Conservation (phyloP, 2,329 filamentous ascomycete genomes). For the Cladosporium austrohemisphaericum region DNA sequence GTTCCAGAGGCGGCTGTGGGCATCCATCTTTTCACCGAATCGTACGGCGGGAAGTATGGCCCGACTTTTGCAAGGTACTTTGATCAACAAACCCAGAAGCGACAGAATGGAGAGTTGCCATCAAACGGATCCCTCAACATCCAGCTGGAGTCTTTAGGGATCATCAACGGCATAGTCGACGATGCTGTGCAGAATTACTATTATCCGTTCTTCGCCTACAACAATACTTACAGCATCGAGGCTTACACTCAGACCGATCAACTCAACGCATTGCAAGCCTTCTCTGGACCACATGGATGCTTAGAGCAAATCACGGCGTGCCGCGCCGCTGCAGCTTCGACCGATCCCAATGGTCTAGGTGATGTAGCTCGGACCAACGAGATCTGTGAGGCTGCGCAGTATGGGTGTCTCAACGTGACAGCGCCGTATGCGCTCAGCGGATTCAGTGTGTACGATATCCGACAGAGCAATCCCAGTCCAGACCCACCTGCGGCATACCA, state of each 20-base stretch:
- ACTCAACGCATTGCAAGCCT: constrained; percentile 42
- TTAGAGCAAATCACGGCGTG: constrained; percentile 32
- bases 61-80: constrained; percentile 58
- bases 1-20: constrained; percentile 23
- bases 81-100: constrained; percentile 59
- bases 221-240: constrained; percentile 64
- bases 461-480: constrained; percentile 52
- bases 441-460: constrained; percentile 50
- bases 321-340: constrained; percentile 27
- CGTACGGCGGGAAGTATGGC: constrained; percentile 59
- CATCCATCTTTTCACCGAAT: constrained; percentile 60
- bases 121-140: constrained; percentile 55
- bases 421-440: constrained; percentile 19
- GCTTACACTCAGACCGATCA: constrained; percentile 53
- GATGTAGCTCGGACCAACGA: constrained; percentile 32
- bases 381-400: constrained; percentile 23
- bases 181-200: constrained; percentile 57
- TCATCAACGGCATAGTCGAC: constrained; percentile 70
- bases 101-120: constrained; percentile 48
- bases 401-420: constrained; percentile 25
- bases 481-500: constrained; percentile 49
- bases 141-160: constrained; percentile 60
- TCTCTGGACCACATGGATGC: constrained; percentile 38
- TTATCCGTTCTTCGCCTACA: constrained; percentile 56
- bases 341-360: constrained; percentile 36